Percentiles rank a stretch among this genome's conserved stretches.
These are phyloP conservation scores for Suaeda aralocaspica DNA, from an alignment of 148 eudicot genomes.

Conservation along the genomic window DNA sequence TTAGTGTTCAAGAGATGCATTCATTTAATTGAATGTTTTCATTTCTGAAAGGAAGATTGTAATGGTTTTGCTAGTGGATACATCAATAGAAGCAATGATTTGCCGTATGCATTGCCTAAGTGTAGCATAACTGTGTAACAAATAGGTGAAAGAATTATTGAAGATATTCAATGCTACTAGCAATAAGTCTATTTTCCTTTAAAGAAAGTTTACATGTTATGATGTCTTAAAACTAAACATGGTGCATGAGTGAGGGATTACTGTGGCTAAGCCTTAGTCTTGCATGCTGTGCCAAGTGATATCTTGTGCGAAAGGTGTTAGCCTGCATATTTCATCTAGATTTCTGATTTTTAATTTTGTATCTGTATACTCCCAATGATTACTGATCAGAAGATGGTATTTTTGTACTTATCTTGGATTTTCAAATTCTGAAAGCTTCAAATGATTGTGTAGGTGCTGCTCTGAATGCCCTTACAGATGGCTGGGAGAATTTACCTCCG, in stretches of 20 bases:
- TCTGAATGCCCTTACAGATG: slow-evolving; percentile 42
- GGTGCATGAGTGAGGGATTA: not conserved
- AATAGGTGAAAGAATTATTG: not conserved
- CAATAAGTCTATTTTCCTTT: no score
- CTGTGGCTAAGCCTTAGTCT: not conserved
- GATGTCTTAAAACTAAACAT: no score
- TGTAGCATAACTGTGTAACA: no score
- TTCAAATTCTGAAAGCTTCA: slow-evolving; percentile 2
- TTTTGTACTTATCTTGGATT: slow-evolving; percentile 1
- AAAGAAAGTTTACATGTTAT: no score
- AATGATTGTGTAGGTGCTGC: slow-evolving; percentile 50
- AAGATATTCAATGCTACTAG: no score
- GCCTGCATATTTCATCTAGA: not conserved
- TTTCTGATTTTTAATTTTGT: not conserved
- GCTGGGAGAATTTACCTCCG: slow-evolving; percentile 59
- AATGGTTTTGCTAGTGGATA: not conserved
- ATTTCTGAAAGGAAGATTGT: not conserved
- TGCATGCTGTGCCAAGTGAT: not conserved
- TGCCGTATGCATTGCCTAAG: not conserved
- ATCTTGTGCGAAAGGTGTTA: not conserved
- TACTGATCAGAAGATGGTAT: not conserved
- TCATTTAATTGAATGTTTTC: no score
- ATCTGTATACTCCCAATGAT: not conserved
- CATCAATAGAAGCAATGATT: not conserved
- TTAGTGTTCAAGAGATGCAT: not conserved